A percentile compares a stretch with the other conserved stretches of the same genome.
Conservation (phyloP, 1,284 basidiomycete genomes). For the Cutaneotrichosporon spelunceum region DNA sequence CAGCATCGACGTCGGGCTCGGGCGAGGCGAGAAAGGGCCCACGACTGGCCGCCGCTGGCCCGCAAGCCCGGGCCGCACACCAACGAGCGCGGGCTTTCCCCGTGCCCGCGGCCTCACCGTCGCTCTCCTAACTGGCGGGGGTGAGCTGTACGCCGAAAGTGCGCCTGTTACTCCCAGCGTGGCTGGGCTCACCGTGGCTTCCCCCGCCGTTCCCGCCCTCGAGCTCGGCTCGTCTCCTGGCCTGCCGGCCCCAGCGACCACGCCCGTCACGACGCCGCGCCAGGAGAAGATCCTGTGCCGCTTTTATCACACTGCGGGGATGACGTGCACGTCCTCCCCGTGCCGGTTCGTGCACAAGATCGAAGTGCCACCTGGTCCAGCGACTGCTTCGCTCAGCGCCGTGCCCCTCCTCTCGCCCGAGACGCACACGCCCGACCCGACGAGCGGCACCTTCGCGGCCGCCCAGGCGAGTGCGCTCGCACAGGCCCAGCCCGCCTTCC, state of each 20-base stretch:
- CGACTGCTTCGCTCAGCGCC: not conserved
- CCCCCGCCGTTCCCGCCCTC: conserved; percentile 10
- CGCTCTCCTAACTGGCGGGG: conserved; percentile 36
- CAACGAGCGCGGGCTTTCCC: conserved; percentile 3
- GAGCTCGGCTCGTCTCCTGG: conserved; percentile 31
- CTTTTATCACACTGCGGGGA: conserved; percentile 50
- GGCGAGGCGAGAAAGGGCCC: conserved; percentile 3
- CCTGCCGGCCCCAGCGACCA: not conserved
- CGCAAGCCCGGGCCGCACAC: conserved; percentile 5
- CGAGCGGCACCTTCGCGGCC: conserved; percentile 39
- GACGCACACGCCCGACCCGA: conserved; percentile 27
- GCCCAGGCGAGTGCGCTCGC: conserved; percentile 30
- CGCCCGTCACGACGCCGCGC: not conserved
- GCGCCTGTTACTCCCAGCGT: conserved; percentile 30
- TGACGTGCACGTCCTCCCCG: conserved; percentile 51
- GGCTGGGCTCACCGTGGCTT: not conserved
- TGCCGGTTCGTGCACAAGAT: conserved; percentile 51
- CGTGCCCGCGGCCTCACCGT: conserved; percentile 38
- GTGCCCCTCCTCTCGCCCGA: conserved; percentile 1
- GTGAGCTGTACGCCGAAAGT: conserved; percentile 34
- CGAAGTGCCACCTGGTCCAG: conserved; percentile 5
- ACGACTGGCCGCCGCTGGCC: conserved; percentile 6
- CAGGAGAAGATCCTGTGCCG: conserved; percentile 47
- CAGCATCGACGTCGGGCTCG: conserved; percentile 29
- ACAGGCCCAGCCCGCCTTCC: not conserved